A percentile compares a stretch with the other conserved stretches of the same genome.
phyloP scores from a whole-genome alignment of 805 yeast genomes.

The Yamadazyma sp. region DNA sequence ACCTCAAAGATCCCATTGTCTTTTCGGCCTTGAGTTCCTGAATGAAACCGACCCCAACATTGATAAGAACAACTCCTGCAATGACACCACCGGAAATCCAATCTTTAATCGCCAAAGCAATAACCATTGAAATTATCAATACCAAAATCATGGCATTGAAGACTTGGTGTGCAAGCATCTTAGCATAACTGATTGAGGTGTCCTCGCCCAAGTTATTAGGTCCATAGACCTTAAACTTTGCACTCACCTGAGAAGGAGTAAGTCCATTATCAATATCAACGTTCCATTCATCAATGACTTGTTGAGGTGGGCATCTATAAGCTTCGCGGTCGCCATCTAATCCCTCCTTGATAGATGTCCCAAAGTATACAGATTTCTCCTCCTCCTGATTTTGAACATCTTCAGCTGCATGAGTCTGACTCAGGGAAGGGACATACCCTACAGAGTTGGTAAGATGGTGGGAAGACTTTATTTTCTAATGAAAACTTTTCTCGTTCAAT shows the following conservation, averaged over 20 bases:
- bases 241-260: slow-evolving; percentile 19
- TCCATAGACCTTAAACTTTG: slow-evolving; percentile 43
- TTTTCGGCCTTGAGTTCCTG: slow-evolving; percentile 76
- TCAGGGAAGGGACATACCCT: slow-evolving; percentile 5
- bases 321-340: slow-evolving; percentile 14
- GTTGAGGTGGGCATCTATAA: slow-evolving; percentile 18
- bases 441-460: not conserved
- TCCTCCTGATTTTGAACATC: slow-evolving; percentile 6
- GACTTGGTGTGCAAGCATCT: slow-evolving; percentile 62
- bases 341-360: no score
- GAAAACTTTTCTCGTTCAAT: no score
- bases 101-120: slow-evolving; percentile 70
- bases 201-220: slow-evolving; percentile 62
- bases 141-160: slow-evolving; percentile 81
- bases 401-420: slow-evolving; percentile 8
- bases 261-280: slow-evolving; percentile 21
- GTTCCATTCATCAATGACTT: slow-evolving; percentile 18
- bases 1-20: slow-evolving; percentile 72
- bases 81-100: slow-evolving; percentile 86
- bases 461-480: slow-evolving; percentile 16
- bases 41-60: slow-evolving; percentile 63
- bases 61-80: slow-evolving; percentile 62
- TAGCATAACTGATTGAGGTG: slow-evolving; percentile 49
- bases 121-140: slow-evolving; percentile 63
- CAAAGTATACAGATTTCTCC: not conserved